Conservation (phyloP, 2,329 filamentous ascomycete genomes). For the Colletotrichum higginsianum region DNA sequence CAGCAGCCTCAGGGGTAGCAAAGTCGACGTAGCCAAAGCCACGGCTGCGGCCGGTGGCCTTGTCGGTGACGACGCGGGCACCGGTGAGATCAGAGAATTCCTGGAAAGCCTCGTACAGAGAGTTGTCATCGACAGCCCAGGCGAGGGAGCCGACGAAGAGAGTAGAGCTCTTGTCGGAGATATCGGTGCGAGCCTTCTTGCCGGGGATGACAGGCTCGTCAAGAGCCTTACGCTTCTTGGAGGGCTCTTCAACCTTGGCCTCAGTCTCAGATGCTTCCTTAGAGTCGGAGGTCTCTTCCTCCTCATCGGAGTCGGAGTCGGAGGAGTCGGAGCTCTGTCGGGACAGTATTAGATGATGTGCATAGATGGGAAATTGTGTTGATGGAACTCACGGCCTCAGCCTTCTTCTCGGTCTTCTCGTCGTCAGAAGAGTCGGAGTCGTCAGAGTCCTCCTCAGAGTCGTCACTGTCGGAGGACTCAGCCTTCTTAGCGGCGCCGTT, state of each 20-base stretch:
- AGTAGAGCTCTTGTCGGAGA: slow-evolving; percentile 69
- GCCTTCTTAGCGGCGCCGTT: slow-evolving; percentile 51
- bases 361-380: not conserved
- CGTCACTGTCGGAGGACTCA: slow-evolving; percentile 50
- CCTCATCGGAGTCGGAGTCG: slow-evolving; percentile 53
- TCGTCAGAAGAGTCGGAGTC: slow-evolving; percentile 53
- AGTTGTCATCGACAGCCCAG: slow-evolving; percentile 91
- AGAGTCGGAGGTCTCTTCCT: slow-evolving; percentile 52
- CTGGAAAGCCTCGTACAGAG: slow-evolving; percentile 86
- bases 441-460: slow-evolving; percentile 43
- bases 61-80: slow-evolving; percentile 88
- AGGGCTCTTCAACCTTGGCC: slow-evolving; percentile 63
- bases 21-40: slow-evolving; percentile 97
- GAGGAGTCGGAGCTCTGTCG: slow-evolving; percentile 47
- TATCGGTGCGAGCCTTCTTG: slow-evolving; percentile 79
- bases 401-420: slow-evolving; percentile 46
- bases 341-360: slow-evolving; percentile 7
- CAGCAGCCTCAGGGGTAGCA: slow-evolving; percentile 75
- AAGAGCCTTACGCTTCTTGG: slow-evolving; percentile 79
- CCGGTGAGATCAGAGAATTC: slow-evolving; percentile 79
- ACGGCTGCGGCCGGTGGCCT: slow-evolving; percentile 85
- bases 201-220: slow-evolving; percentile 60
- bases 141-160: slow-evolving; percentile 92
- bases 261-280: slow-evolving; percentile 54
- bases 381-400: slow-evolving; percentile 40